phyloP scores from a whole-genome alignment of 352 stramenopile genomes.

The Phytophthora ohioensis region DNA sequence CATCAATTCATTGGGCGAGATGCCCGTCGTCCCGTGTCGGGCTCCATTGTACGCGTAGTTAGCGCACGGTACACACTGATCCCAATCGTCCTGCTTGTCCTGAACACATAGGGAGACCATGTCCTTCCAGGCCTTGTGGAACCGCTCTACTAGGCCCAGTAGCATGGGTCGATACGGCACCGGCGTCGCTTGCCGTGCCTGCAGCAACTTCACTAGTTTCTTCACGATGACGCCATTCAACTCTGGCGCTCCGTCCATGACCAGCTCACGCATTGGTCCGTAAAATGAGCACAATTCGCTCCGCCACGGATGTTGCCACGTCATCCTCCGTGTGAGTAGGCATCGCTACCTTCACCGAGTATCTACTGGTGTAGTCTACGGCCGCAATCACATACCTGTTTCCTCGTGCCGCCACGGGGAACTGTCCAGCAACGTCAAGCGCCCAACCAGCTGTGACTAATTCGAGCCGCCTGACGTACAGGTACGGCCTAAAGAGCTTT shows the following conservation, averaged over 20 bases:
- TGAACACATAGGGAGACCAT: neutral
- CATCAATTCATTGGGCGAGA: no score
- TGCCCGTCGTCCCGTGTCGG: no score
- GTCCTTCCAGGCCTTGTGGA: neutral
- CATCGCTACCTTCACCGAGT: constrained; percentile 10
- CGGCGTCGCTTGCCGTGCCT: neutral
- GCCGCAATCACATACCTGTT: neutral
- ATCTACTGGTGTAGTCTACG: constrained; percentile 1
- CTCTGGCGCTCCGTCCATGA: constrained; percentile 29
- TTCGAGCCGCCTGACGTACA: neutral
- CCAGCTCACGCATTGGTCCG: constrained; percentile 22
- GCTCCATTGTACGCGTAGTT: no score
- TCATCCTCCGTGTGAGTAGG: neutral
- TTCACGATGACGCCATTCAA: neutral
- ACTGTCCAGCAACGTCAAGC: neutral
- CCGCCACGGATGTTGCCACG: constrained; percentile 17
- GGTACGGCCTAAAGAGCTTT: neutral
- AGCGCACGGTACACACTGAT: neutral
- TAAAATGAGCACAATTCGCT: constrained; percentile 9
- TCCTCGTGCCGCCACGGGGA: neutral
- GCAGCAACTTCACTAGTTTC: neutral
- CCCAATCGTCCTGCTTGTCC: neutral
- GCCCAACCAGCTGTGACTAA: neutral
- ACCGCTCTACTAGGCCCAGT: neutral
- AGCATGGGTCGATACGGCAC: neutral